Evolutionary conservation across 2,329 filamentous ascomycete species (phyloP), one percentile per base, ranked within the genome.

Genomic region (Diaporthe batatas): DNA sequence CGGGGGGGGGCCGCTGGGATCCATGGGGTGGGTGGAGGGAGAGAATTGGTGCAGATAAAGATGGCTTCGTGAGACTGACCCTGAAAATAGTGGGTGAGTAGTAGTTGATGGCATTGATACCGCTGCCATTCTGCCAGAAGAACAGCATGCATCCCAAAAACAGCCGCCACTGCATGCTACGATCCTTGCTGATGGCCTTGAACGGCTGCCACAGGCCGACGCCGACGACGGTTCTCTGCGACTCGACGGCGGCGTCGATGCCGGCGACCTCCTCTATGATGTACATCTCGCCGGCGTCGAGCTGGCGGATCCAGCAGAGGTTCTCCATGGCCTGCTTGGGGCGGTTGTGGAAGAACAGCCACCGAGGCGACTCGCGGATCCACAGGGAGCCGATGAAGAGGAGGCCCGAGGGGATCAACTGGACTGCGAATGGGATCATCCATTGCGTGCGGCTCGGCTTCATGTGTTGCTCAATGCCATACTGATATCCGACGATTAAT

Each of bases 41-140:
- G 29, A 29, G 29, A 5, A 29, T 29, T 29, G 29, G 29, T 2
- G 29, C 5, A 29, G 29, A 29, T 5, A 58, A 11, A 58, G 34
- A 42, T 1, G 34, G 14, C 11, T 25, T 3, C 11, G 39, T 18
- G 11, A 59, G 57, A 59, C 57, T 42, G 1, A 59, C 57, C 36
- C 44, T 44, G 85, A 94, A 94, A 10, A 94, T 88, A 0, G 89
- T 92, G 0, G 92, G 92, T 0, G 85, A 87, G 81, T 92, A 94
- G 82, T 94, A 94, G 84, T 94, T 94, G 83, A 93, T 91, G 25
- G 92, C 92, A 76, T 94, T 94, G 83, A 94, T 94, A 2, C 93
- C 93, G 4, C 84, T 87, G 67, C 91, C 91, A 77, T 96, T 96
- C 81, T 96, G 93, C 87, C 91, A 94, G 71, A 95, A 84, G 85